phyloP scores from a whole-genome alignment of 129 eudicot genomes.

The Saposhnikovia divaricata region DNA sequence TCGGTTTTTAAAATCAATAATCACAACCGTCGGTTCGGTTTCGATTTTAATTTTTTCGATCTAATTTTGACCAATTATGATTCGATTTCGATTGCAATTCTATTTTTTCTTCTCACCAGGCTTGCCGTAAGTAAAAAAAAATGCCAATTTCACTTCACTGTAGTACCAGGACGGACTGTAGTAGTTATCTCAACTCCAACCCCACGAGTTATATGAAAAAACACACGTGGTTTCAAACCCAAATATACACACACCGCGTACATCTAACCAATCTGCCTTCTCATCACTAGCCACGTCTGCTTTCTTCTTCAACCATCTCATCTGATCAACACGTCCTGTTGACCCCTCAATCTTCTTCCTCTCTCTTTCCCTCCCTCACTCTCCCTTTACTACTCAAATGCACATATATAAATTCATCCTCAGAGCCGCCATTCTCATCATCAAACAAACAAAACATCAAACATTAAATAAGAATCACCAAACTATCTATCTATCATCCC shows the following conservation, averaged over 20 bases:
- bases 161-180: background rate
- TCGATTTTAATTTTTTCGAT: too few species aligned
- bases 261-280: background rate
- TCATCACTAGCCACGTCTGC: too few species aligned
- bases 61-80: too few species aligned
- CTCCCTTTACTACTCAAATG: background rate
- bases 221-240: background rate
- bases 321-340: constrained; percentile 3
- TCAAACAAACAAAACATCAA: background rate
- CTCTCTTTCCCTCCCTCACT: background rate
- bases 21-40: too few species aligned
- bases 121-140: too few species aligned
- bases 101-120: too few species aligned
- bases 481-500: too few species aligned
- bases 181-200: background rate
- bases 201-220: background rate
- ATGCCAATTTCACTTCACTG: too few species aligned
- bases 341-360: background rate
- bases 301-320: background rate
- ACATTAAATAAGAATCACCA: too few species aligned
- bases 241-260: background rate
- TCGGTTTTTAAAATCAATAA: too few species aligned
- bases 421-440: background rate
- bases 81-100: too few species aligned
- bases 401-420: background rate